Evolutionary conservation across 495 filamentous ascomycete species (phyloP).

Genomic region (Copromyces sp.): DNA sequence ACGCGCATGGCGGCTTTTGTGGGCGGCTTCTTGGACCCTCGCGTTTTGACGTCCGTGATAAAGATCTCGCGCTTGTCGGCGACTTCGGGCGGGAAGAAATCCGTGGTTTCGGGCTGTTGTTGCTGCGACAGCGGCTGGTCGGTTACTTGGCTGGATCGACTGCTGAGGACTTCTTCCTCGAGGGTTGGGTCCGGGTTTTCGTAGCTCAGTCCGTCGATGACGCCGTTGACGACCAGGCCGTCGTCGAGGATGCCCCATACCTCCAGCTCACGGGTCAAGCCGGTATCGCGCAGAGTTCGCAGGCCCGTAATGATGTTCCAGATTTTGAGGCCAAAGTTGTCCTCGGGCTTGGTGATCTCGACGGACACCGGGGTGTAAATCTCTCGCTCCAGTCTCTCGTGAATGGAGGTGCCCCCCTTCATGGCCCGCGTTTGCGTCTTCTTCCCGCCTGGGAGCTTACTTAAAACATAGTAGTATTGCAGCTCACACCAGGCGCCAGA

Average conservation of each 20-base stretch:
- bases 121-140: slow-evolving; percentile 12
- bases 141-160: slow-evolving; percentile 14
- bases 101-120: slow-evolving; percentile 16
- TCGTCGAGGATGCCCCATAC: slow-evolving; percentile 77
- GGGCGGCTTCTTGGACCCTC: slow-evolving; percentile 51
- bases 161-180: slow-evolving; percentile 41
- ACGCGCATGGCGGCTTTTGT: slow-evolving; percentile 58
- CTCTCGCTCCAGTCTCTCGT: slow-evolving; percentile 76
- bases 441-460: slow-evolving; percentile 53
- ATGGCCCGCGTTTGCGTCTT: slow-evolving; percentile 70
- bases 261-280: slow-evolving; percentile 80
- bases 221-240: slow-evolving; percentile 73
- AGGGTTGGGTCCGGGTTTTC: slow-evolving; percentile 61
- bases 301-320: slow-evolving; percentile 93
- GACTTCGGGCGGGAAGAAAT: slow-evolving; percentile 7
- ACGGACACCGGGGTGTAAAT: slow-evolving; percentile 68
- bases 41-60: slow-evolving; percentile 83
- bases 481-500: slow-evolving; percentile 92
- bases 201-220: slow-evolving; percentile 82
- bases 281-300: slow-evolving; percentile 61
- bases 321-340: slow-evolving; percentile 68
- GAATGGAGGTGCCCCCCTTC: slow-evolving; percentile 66
- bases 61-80: slow-evolving; percentile 43
- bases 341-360: slow-evolving; percentile 63
- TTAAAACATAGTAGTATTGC: slow-evolving; percentile 82